Conservation (phyloP, 176 grass and related monocot genomes). For the Tuctoria greenei region DNA sequence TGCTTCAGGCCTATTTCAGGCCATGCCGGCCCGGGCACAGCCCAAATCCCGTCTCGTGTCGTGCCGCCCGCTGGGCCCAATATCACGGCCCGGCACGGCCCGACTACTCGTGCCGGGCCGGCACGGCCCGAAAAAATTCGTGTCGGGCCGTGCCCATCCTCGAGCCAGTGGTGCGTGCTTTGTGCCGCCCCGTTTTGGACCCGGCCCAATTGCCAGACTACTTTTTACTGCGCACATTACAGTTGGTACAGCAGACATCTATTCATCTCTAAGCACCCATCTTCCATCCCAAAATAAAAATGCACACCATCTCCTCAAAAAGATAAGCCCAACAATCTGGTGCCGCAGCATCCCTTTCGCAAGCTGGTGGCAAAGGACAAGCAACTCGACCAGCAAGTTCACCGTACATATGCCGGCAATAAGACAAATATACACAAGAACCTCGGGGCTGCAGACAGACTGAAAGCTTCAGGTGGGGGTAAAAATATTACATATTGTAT, state of each 20-base stretch:
- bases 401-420: conserved; percentile 11
- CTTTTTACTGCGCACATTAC: conserved; percentile 33
- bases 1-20: no score
- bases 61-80: no score
- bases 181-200: no score
- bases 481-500: conserved; percentile 42
- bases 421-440: conserved; percentile 18
- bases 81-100: no score
- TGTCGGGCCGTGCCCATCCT: no score
- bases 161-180: no score
- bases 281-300: not conserved
- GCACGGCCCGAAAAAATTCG: no score
- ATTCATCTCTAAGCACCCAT: conserved; percentile 15
- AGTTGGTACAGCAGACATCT: conserved; percentile 25
- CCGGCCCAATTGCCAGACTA: no score
- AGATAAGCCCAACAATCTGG: not conserved
- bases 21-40: no score
- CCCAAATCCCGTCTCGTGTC: no score
- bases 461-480: conserved; percentile 32
- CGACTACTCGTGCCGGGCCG: no score
- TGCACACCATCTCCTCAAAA: not conserved
- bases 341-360: conserved; percentile 28
- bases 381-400: conserved; percentile 34
- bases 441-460: conserved; percentile 19
- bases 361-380: conserved; percentile 16